These are phyloP conservation scores for Colletotrichum sp. DNA, from an alignment of 2,329 filamentous ascomycete genomes.

Conservation along the genomic window DNA sequence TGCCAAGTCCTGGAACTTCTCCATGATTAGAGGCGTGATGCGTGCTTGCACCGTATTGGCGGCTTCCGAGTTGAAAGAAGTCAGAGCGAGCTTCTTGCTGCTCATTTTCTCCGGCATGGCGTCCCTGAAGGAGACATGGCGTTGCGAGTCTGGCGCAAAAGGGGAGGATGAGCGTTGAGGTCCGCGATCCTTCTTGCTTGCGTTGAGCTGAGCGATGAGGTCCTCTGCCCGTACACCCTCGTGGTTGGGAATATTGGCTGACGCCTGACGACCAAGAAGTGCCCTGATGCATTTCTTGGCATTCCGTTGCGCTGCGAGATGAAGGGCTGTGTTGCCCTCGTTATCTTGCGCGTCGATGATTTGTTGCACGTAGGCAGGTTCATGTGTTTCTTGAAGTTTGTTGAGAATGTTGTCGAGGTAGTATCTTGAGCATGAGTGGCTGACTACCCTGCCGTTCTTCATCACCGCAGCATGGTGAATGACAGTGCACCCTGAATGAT, in stretches of 20 bases:
- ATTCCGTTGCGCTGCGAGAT: constrained; percentile 78
- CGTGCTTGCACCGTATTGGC: constrained; percentile 73
- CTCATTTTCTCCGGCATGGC: constrained; percentile 45
- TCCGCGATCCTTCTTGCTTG: constrained; percentile 66
- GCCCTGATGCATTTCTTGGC: constrained; percentile 89
- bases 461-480: constrained; percentile 95
- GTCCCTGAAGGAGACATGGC: constrained; percentile 58
- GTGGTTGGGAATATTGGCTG: constrained; percentile 81
- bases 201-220: constrained; percentile 78
- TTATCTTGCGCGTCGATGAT: constrained; percentile 84
- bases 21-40: constrained; percentile 71
- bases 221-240: constrained; percentile 85
- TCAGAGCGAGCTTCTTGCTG: constrained; percentile 41
- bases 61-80: constrained; percentile 64
- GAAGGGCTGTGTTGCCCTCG: constrained; percentile 86
- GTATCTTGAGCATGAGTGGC: constrained; percentile 88
- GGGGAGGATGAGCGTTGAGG: constrained; percentile 79
- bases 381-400: constrained; percentile 79
- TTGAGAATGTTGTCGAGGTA: constrained; percentile 93
- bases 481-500: constrained; percentile 83
- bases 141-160: constrained; percentile 67
- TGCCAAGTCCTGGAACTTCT: constrained; percentile 75
- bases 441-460: constrained; percentile 79
- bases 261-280: constrained; percentile 79
- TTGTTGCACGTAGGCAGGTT: constrained; percentile 76